phyloP scores from a whole-genome alignment of 371 early-diverging fungal species.

The Gilbertella persicaria region DNA sequence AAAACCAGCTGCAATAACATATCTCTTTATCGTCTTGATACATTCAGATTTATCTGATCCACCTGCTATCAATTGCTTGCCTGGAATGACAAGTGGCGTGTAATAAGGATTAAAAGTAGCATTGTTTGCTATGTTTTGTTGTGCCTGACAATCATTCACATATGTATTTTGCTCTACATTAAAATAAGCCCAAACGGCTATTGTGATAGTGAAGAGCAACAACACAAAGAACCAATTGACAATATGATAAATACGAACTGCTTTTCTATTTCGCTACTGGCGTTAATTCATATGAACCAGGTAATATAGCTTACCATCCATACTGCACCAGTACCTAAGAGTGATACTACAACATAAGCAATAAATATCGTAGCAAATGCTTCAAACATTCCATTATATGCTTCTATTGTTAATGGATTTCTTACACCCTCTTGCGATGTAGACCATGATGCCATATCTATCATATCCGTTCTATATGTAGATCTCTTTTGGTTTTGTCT shows the following conservation, averaged over 20 bases:
- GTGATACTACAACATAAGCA: conserved; percentile 20
- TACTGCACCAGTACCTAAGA: conserved; percentile 22
- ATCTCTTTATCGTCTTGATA: conserved; percentile 20
- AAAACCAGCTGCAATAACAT: conserved; percentile 35
- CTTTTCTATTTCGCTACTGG: conserved; percentile 34
- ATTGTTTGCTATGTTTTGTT: conserved; percentile 18
- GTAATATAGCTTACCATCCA: conserved; percentile 16
- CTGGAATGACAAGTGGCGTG: conserved; percentile 27
- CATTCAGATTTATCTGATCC: conserved; percentile 39
- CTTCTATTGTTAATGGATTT: conserved; percentile 25
- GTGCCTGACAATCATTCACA: conserved; percentile 37
- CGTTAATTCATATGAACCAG: no score
- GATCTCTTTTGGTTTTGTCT: not conserved
- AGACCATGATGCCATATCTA: conserved; percentile 28
- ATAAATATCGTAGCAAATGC: conserved; percentile 21
- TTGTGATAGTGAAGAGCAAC: conserved; percentile 25
- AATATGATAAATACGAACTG: conserved; percentile 36
- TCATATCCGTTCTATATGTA: not conserved
- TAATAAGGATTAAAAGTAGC: conserved; percentile 17
- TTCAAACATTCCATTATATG: conserved; percentile 29
- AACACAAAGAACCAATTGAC: conserved; percentile 47
- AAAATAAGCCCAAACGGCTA: conserved; percentile 39
- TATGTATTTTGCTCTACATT: conserved; percentile 35
- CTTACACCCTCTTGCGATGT: conserved; percentile 23
- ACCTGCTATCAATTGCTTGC: conserved; percentile 31